Conservation (phyloP, 306 rosid genomes). For the Medicago lupulina region DNA sequence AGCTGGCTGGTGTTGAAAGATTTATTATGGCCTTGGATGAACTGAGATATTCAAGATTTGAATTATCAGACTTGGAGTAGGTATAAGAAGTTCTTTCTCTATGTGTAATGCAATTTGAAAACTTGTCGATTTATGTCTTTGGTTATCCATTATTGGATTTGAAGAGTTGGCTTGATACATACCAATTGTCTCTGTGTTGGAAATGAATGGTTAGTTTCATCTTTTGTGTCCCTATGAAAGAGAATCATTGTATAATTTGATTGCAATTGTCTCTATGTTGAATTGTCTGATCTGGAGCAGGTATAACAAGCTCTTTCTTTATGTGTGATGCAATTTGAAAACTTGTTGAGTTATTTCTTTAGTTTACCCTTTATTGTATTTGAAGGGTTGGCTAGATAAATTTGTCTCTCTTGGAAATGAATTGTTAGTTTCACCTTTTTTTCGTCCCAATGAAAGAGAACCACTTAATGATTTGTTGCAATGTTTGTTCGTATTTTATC, state of each 20-base stretch:
- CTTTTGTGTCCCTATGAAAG: no score
- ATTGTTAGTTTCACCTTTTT: conserved; percentile 21
- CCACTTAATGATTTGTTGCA: conserved; percentile 4
- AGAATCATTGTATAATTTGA: no score
- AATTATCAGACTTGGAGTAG: conserved; percentile 49
- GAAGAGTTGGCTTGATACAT: conserved; percentile 11
- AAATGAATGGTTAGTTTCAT: no score
- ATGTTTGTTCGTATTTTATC: conserved; percentile 20
- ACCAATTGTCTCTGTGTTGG: no score
- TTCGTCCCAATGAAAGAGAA: conserved; percentile 25
- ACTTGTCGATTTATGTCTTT: conserved; percentile 20
- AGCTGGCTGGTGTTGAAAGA: conserved; percentile 55
- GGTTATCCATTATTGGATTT: conserved; percentile 11
- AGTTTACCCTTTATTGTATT: no score
- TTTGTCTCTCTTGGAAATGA: conserved; percentile 6
- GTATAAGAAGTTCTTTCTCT: no score
- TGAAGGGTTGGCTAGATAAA: no score
- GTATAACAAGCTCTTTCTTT: no score
- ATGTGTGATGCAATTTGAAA: no score
- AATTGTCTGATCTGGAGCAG: no score
- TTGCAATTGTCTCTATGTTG: no score
- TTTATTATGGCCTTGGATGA: conserved; percentile 78
- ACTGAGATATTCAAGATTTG: conserved; percentile 76
- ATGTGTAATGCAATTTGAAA: not conserved
- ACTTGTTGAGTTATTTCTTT: no score